Evolutionary conservation across 2,329 filamentous ascomycete genomes (phyloP).

Genomic region (Arthrobotrys pseudoclavata): DNA sequence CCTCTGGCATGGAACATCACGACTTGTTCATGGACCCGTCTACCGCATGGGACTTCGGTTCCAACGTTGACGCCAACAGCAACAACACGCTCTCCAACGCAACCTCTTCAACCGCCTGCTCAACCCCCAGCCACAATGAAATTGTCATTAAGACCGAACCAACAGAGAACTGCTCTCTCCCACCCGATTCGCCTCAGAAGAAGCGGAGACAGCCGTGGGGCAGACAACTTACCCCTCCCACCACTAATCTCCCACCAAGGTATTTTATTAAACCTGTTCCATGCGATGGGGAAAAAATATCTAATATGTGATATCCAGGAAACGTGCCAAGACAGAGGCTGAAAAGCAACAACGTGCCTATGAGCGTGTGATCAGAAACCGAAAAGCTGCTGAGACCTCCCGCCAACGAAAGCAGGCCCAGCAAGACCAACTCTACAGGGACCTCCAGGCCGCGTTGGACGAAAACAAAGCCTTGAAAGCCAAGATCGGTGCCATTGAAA

Average conservation of each 20-base stretch:
- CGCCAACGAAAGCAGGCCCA: constrained; percentile 80
- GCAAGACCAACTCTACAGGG: constrained; percentile 48
- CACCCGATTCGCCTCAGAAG: constrained; percentile 66
- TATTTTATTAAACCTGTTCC: constrained; percentile 65
- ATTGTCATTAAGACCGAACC: constrained; percentile 50
- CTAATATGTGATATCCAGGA: constrained; percentile 70
- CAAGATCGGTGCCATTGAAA: constrained; percentile 37
- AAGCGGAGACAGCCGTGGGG: constrained; percentile 99
- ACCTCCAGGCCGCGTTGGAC: constrained; percentile 39
- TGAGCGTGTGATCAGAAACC: constrained; percentile 94
- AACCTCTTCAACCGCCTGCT: constrained; percentile 8
- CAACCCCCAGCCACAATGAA: constrained; percentile 25
- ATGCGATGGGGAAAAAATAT: background rate
- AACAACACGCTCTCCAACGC: constrained; percentile 24
- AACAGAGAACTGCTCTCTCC: constrained; percentile 27
- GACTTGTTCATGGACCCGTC: constrained; percentile 34
- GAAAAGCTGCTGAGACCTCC: constrained; percentile 94
- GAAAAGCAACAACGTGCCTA: constrained; percentile 98
- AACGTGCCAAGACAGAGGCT: constrained; percentile 97
- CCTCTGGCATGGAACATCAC: constrained; percentile 16
- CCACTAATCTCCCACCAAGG: constrained; percentile 93
- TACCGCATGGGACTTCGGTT: constrained; percentile 17
- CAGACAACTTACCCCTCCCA: constrained; percentile 92
- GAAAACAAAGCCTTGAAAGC: constrained; percentile 53
- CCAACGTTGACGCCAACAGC: constrained; percentile 33